phyloP scores from a whole-genome alignment of 140 eudicot species.

The Artemisia princeps region DNA sequence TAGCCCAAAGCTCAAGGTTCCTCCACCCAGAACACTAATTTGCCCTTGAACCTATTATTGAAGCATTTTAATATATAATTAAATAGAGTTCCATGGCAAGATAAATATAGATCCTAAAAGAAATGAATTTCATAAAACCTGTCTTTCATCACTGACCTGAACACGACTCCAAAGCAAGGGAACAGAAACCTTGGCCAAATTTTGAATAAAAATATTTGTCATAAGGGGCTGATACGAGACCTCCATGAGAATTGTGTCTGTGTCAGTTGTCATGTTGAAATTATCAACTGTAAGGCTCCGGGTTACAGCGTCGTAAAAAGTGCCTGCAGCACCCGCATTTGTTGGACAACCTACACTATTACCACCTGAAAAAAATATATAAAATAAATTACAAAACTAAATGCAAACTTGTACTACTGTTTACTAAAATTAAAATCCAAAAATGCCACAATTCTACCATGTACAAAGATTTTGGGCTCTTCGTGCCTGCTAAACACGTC shows the following conservation, averaged over 20 bases:
- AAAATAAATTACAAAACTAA: not conserved
- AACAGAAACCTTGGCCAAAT: slow-evolving; percentile 79
- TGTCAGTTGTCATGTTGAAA: slow-evolving; percentile 65
- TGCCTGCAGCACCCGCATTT: slow-evolving; percentile 97
- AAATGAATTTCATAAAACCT: not conserved
- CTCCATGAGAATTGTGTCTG: slow-evolving; percentile 86
- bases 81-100: slow-evolving; percentile 10
- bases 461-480: slow-evolving; percentile 55
- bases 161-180: slow-evolving; percentile 99
- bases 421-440: not conserved
- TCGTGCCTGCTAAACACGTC: slow-evolving; percentile 96
- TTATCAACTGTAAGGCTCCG: slow-evolving; percentile 86
- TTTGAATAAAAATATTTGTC: slow-evolving; percentile 68
- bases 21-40: slow-evolving; percentile 67
- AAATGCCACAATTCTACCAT: slow-evolving; percentile 52
- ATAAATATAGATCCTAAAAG: not conserved
- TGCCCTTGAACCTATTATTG: slow-evolving; percentile 85
- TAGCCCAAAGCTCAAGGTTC: slow-evolving; percentile 83
- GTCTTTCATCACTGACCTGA: slow-evolving; percentile 53
- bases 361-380: slow-evolving; percentile 63
- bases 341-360: slow-evolving; percentile 80
- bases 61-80: slow-evolving; percentile 17
- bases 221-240: slow-evolving; percentile 84
- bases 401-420: not conserved
- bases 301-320: slow-evolving; percentile 83